phyloP scores from a whole-genome alignment of 1,139 yeast genomes.

The Suhomyces taliae region DNA sequence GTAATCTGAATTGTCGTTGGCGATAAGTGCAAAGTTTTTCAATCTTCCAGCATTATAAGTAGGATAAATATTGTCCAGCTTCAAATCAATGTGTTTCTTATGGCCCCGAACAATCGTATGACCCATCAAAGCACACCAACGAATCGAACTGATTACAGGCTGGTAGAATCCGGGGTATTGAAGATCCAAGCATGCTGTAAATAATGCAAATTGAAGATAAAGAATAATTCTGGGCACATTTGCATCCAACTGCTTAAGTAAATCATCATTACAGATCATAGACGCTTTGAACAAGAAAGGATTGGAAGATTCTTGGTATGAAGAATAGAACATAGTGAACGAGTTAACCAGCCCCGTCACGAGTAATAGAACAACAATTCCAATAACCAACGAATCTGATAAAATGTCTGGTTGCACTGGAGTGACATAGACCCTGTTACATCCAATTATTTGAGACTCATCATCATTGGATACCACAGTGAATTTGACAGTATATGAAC shows the following conservation, averaged over 20 bases:
- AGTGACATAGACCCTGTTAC: conserved; percentile 49
- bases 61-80: conserved; percentile 35
- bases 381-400: conserved; percentile 36
- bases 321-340: conserved; percentile 49
- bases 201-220: conserved; percentile 59
- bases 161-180: conserved; percentile 66
- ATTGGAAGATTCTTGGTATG: conserved; percentile 63
- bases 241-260: conserved; percentile 59
- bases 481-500: conserved; percentile 43
- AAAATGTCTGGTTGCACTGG: conserved; percentile 41
- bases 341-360: conserved; percentile 44
- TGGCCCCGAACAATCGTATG: conserved; percentile 18
- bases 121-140: conserved; percentile 42
- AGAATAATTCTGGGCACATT: conserved; percentile 48
- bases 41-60: conserved; percentile 38
- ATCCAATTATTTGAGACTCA: conserved; percentile 42
- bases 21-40: conserved; percentile 29
- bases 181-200: conserved; percentile 55
- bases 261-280: conserved; percentile 58
- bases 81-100: conserved; percentile 1
- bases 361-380: conserved; percentile 43
- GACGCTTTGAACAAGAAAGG: conserved; percentile 60
- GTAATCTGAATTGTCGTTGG: conserved; percentile 24
- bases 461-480: conserved; percentile 40
- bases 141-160: conserved; percentile 46